Percentiles rank a stretch among this genome's conserved stretches.
Evolutionary conservation across 148 eudicot species (phyloP).

Genomic region (Arctostaphylos glauca): DNA sequence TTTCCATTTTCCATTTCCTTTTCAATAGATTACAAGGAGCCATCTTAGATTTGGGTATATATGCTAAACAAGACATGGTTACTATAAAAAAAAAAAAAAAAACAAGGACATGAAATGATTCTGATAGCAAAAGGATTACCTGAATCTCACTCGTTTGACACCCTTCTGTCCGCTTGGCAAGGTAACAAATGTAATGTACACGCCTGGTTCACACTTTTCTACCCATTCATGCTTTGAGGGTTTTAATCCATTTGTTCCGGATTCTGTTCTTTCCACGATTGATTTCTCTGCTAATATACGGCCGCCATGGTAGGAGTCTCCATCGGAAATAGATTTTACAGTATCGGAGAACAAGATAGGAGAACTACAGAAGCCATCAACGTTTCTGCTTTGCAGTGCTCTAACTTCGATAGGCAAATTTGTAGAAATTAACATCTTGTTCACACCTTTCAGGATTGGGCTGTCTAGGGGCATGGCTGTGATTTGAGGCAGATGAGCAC

Average conservation of each 20-base stretch:
- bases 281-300: constrained; percentile 18
- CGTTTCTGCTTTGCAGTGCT: constrained; percentile 18
- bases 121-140: constrained; percentile 20
- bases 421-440: constrained; percentile 11
- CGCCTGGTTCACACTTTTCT: constrained; percentile 40
- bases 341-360: constrained; percentile 23
- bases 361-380: constrained; percentile 20
- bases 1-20: neutral
- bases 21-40: no score
- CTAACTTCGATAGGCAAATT: constrained; percentile 12
- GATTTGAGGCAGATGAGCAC: constrained; percentile 15
- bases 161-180: constrained; percentile 31
- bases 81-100: neutral
- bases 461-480: constrained; percentile 11
- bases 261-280: neutral
- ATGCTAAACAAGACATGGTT: neutral
- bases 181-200: constrained; percentile 29
- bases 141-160: constrained; percentile 39
- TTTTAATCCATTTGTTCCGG: constrained; percentile 14
- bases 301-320: constrained; percentile 2
- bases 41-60: no score
- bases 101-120: neutral
- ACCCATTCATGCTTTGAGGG: constrained; percentile 30
- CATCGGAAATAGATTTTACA: constrained; percentile 1
- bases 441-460: constrained; percentile 15